phyloP scores from a whole-genome alignment of 2,329 filamentous ascomycete genomes.

The Plenodomus biglobosus region DNA sequence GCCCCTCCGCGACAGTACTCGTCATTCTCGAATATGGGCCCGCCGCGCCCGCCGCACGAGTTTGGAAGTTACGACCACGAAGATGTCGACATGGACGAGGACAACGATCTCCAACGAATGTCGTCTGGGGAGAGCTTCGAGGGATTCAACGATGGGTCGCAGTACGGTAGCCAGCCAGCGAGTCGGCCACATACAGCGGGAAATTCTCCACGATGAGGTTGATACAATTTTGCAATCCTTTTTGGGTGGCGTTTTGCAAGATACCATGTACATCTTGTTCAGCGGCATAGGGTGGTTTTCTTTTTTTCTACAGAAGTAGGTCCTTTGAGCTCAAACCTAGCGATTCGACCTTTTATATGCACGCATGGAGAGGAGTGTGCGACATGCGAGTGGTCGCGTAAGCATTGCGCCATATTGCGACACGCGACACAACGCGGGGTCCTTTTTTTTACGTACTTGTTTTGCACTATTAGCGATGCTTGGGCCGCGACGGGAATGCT shows the following conservation, averaged over 20 bases:
- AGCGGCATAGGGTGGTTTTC: background rate
- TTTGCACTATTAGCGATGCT: slow-evolving; percentile 1
- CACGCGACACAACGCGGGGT: slow-evolving; percentile 3
- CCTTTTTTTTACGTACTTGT: slow-evolving; percentile 1
- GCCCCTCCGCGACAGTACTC: slow-evolving; percentile 24
- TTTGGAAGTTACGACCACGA: slow-evolving; percentile 15
- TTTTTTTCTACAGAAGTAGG: too few relatives aligned
- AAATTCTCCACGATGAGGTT: slow-evolving; percentile 24
- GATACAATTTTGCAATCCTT: background rate
- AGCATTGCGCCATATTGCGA: slow-evolving; percentile 24
- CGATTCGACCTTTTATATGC: slow-evolving; percentile 10
- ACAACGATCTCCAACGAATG: slow-evolving; percentile 21
- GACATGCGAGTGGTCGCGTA: slow-evolving; percentile 7
- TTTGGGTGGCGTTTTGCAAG: background rate
- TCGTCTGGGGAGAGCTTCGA: slow-evolving; percentile 35
- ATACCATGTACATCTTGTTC: background rate
- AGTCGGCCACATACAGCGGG: slow-evolving; percentile 24
- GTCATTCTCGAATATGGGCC: slow-evolving; percentile 23
- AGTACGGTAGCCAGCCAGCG: slow-evolving; percentile 25
- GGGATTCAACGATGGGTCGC: slow-evolving; percentile 33
- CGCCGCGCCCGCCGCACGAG: slow-evolving; percentile 14
- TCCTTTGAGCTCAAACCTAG: too few relatives aligned
- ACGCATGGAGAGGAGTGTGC: slow-evolving; percentile 1
- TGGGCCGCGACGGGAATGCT: background rate
- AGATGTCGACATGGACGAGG: slow-evolving; percentile 35